Evolutionary conservation across 495 filamentous ascomycete species (phyloP), one percentile per base, ranked within the genome.

Genomic region (Talaromyces wortmannii): DNA sequence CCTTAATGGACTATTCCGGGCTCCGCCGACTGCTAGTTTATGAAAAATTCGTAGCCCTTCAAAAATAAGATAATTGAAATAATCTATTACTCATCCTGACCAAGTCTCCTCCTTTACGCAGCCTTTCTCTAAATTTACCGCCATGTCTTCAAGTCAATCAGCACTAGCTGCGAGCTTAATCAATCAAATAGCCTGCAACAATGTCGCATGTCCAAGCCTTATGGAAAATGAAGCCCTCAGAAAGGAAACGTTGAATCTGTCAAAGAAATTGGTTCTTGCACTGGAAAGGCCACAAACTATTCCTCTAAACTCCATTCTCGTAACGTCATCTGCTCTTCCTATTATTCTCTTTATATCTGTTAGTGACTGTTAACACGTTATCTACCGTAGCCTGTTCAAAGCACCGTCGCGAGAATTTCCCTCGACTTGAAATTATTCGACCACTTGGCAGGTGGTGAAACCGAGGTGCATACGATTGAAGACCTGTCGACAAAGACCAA

Each of bases 391-490:
- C 57, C 57, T 5, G 50, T 52, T 33, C 32, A 53, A 31, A 59
- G 40, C 29, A 52, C 54, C 8, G 57, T 48, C 10, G 52, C 57
- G 8, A 50, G 57, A 16, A 50, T 59, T 49, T 51, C 52, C 15
- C 43, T 59, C 10, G 57, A 59, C 32, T 36, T 59, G 32, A 42
- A 59, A 44, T 29, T 59, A 5, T 59, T 55, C 33, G 52, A 59
- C 16, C 32, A 48, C 45, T 31, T 59, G 30, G 13, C 31, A 10
- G 36, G 55, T 10, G 53, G 32, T 23, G 44, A 40, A 7, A 30
- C 36, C 8, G 36, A 40, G n/a, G 45, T 51, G 6, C 53, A 59
- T 13, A 50, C 43, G 4, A 46, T 44, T 13, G 57, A 50, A 17
- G 51, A 59, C 11, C 33, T 59, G 1, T 50, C 57, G 46, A 45